Evolutionary conservation across 495 filamentous ascomycete species (phyloP).

Genomic region (Glarea lozoyensis): DNA sequence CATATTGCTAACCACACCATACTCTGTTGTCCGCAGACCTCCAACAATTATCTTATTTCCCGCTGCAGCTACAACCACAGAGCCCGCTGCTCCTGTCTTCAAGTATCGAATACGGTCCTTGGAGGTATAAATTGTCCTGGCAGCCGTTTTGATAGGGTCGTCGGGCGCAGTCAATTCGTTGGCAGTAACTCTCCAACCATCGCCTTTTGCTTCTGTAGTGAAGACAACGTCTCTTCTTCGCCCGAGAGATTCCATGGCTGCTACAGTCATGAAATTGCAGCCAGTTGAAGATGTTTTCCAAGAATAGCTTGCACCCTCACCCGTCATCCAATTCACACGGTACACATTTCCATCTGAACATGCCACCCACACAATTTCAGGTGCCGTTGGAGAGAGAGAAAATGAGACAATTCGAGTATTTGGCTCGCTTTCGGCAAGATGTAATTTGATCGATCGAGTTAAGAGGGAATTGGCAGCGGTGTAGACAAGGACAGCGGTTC

Average conservation of each 20-base stretch:
- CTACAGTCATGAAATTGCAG: slow-evolving; percentile 34
- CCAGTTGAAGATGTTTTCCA: slow-evolving; percentile 29
- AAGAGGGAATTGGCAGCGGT: slow-evolving; percentile 72
- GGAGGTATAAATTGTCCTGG: slow-evolving; percentile 21
- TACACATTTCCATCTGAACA: slow-evolving; percentile 56
- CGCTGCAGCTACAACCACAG: slow-evolving; percentile 30
- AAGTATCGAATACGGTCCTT: slow-evolving; percentile 18
- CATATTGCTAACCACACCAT: slow-evolving; percentile 27
- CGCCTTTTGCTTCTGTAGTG: slow-evolving; percentile 26
- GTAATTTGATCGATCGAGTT: slow-evolving; percentile 48
- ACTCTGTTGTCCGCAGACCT: slow-evolving; percentile 20
- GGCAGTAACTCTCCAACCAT: slow-evolving; percentile 32
- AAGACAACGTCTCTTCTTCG: slow-evolving; percentile 34
- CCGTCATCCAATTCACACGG: slow-evolving; percentile 68
- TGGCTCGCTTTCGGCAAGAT: slow-evolving; percentile 10
- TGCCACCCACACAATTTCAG: slow-evolving; percentile 59
- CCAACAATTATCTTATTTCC: slow-evolving; percentile 30
- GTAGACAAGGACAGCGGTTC: slow-evolving; percentile 66
- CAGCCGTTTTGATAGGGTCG: slow-evolving; percentile 13
- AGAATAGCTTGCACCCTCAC: slow-evolving; percentile 34
- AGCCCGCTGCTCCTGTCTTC: slow-evolving; percentile 17
- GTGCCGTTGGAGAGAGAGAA: slow-evolving; percentile 46
- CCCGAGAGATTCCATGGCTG: slow-evolving; percentile 27
- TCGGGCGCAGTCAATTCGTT: slow-evolving; percentile 23
- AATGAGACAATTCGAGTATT: slow-evolving; percentile 41